Evolutionary conservation across 768 basidiomycete species (phyloP).

Genomic region (Mycena galericulata): DNA sequence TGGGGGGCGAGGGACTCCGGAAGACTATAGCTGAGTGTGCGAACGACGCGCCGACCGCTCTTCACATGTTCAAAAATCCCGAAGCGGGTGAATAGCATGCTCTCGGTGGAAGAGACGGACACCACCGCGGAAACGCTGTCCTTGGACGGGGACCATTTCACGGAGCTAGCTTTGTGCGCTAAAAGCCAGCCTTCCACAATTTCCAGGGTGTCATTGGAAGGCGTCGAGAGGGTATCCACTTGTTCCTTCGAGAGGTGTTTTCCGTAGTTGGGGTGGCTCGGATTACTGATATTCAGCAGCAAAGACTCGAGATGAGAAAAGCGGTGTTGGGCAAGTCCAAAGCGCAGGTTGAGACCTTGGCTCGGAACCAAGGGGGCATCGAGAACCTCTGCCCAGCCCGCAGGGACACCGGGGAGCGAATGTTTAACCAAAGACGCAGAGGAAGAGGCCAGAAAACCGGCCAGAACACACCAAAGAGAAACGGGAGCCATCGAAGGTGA

Average conservation of each 20-base stretch:
- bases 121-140: conserved; percentile 62
- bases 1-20: conserved; percentile 47
- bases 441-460: not conserved
- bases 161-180: conserved; percentile 34
- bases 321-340: conserved; percentile 48
- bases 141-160: conserved; percentile 54
- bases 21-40: conserved; percentile 53
- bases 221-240: conserved; percentile 57
- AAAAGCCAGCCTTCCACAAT: conserved; percentile 23
- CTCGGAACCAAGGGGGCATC: not conserved
- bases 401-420: conserved; percentile 23
- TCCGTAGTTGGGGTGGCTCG: conserved; percentile 47
- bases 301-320: conserved; percentile 46
- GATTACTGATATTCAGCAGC: conserved; percentile 48
- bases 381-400: conserved; percentile 23
- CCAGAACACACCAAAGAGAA: conserved; percentile 7
- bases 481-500: too few species aligned
- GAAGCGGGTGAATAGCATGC: conserved; percentile 60
- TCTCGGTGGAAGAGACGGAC: conserved; percentile 56
- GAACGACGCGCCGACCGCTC: conserved; percentile 48
- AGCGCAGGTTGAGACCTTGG: conserved; percentile 48
- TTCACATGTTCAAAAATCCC: conserved; percentile 48
- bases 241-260: conserved; percentile 57
- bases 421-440: conserved; percentile 17
- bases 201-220: conserved; percentile 46